Evolutionary conservation across 2,329 filamentous ascomycete species (phyloP).

Genomic region (Lecanicillium sp.): DNA sequence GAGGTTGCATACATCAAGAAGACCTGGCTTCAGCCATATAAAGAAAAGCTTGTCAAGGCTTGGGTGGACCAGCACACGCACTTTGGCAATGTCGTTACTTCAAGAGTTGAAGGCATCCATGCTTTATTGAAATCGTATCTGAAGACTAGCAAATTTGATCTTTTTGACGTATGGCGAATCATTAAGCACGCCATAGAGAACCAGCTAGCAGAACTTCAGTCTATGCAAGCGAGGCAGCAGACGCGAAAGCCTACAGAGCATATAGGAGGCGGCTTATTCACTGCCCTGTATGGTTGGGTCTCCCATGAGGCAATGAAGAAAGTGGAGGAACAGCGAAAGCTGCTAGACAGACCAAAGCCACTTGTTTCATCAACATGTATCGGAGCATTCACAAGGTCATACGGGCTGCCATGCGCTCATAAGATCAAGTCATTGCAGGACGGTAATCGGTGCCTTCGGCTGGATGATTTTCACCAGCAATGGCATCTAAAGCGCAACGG

Average conservation of each 20-base stretch:
- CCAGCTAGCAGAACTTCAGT: constrained; percentile 11
- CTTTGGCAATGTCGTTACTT: constrained; percentile 12
- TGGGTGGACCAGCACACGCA: constrained; percentile 14
- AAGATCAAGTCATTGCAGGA: constrained; percentile 7
- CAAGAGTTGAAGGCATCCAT: constrained; percentile 10
- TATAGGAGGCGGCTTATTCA: constrained; percentile 10
- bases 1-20: constrained; percentile 14
- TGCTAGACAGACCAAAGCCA: constrained; percentile 3
- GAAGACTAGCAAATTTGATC: constrained; percentile 10
- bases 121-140: constrained; percentile 8
- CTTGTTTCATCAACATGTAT: constrained; percentile 8
- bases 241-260: constrained; percentile 10
- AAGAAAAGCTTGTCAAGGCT: constrained; percentile 15
- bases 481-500: constrained; percentile 7
- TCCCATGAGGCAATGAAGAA: constrained; percentile 11
- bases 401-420: constrained; percentile 8
- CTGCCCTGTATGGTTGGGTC: constrained; percentile 11
- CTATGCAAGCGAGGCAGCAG: constrained; percentile 10
- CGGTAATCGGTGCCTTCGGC: constrained; percentile 7
- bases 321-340: constrained; percentile 10
- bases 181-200: constrained; percentile 12
- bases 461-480: constrained; percentile 8
- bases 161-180: constrained; percentile 12
- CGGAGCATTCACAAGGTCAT: constrained; percentile 8
- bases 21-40: constrained; percentile 14